Conservation (phyloP, 345 rosid species). For the Combretum micranthum region DNA sequence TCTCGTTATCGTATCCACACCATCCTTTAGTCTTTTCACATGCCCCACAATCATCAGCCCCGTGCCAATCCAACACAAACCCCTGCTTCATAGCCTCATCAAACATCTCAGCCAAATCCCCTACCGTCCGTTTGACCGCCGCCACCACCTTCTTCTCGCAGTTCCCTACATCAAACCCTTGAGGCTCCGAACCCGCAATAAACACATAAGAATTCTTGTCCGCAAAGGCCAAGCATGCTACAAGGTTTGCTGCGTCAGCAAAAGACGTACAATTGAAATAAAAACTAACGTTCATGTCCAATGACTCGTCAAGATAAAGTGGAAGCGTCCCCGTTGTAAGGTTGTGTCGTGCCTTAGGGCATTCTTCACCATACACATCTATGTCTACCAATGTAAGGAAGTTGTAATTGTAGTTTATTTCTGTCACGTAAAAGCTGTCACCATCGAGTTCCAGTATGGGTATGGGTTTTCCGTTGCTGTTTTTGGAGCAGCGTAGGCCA, state of each 20-base stretch:
- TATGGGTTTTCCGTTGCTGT: background rate
- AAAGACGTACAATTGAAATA: slow-evolving; percentile 22
- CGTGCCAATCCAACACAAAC: slow-evolving; percentile 1
- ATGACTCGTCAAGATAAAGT: background rate
- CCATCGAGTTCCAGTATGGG: background rate
- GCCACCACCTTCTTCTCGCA: slow-evolving; percentile 4
- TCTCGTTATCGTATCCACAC: slow-evolving; percentile 12
- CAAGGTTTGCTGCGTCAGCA: background rate
- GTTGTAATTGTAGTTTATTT: background rate
- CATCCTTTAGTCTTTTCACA: slow-evolving; percentile 13
- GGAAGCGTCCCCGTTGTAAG: slow-evolving; percentile 11
- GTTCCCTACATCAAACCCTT: background rate
- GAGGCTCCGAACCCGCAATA: background rate
- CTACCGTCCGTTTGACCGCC: background rate
- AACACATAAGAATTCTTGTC: background rate
- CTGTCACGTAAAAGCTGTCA: slow-evolving; percentile 1
- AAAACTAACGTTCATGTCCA: slow-evolving; percentile 16
- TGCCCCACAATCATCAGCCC: slow-evolving; percentile 6
- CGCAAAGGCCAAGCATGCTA: background rate
- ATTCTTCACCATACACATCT: background rate
- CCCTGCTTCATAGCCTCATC: slow-evolving; percentile 1
- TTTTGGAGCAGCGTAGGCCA: slow-evolving; percentile 14
- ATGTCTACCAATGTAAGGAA: slow-evolving; percentile 14
- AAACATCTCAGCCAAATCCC: background rate
- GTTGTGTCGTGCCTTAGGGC: slow-evolving; percentile 23